These are phyloP conservation scores for Phenoliferia sp. DNA, from an alignment of 1,284 basidiomycete species.

Conservation along the genomic window DNA sequence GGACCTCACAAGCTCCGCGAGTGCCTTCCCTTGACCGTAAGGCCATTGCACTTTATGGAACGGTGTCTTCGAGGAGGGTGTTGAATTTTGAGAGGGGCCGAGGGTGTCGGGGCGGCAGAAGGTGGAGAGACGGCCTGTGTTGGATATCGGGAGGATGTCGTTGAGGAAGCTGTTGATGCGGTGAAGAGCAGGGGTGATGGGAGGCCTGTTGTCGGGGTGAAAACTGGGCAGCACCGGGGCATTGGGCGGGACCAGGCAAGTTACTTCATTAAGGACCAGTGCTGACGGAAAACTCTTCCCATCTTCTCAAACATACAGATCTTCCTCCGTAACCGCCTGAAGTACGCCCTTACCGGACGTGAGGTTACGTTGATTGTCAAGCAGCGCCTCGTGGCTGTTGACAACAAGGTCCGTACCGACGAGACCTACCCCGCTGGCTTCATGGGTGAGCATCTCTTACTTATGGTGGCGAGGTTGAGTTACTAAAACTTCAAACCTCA, in stretches of 20 bases:
- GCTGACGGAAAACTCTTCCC: conserved; percentile 4
- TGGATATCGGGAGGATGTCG: too few species aligned
- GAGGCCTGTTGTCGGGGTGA: not conserved
- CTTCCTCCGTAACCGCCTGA: conserved; percentile 98
- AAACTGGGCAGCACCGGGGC: too few species aligned
- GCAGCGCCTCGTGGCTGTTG: conserved; percentile 97
- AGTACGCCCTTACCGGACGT: conserved; percentile 94
- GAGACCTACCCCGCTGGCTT: conserved; percentile 95
- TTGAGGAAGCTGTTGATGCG: too few species aligned
- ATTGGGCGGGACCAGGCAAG: not conserved
- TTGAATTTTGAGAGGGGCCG: not conserved
- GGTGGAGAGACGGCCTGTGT: not conserved
- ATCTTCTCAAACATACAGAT: conserved; percentile 65
- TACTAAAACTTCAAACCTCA: conserved; percentile 39
- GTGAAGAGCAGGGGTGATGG: not conserved
- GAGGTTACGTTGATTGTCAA: conserved; percentile 94
- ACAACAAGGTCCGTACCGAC: conserved; percentile 98
- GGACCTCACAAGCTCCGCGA: conserved; percentile 99
- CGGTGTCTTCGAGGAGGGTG: not conserved
- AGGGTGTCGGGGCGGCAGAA: not conserved
- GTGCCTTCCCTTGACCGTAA: conserved; percentile 60
- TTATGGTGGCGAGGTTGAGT: not conserved
- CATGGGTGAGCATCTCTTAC: conserved; percentile 62
- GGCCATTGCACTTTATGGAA: conserved; percentile 6
- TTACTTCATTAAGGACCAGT: not conserved